A percentile compares a stretch with the other conserved stretches of the same genome.
Evolutionary conservation across 176 grass and related monocot genomes (phyloP).

Genomic region (Microstegium vimineum): DNA sequence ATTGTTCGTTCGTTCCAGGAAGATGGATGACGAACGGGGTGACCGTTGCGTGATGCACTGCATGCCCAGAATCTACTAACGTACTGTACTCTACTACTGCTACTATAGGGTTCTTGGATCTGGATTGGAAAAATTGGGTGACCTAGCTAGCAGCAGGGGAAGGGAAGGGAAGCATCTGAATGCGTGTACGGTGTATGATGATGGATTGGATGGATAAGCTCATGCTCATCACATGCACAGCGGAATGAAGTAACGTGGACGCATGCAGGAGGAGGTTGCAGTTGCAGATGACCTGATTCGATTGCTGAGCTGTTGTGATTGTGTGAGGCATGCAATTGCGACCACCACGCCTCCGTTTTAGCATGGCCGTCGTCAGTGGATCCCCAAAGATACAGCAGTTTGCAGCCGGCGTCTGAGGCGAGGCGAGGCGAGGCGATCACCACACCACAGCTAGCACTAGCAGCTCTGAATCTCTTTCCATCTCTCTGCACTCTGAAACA

Average conservation of each 20-base stretch:
- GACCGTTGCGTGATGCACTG: slow-evolving; percentile 9
- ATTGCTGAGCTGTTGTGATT: background rate
- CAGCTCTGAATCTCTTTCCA: background rate
- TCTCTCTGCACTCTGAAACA: background rate
- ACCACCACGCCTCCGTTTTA: background rate
- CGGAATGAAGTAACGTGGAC: slow-evolving; percentile 19
- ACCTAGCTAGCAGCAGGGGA: background rate
- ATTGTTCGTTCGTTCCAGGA: too few relatives aligned
- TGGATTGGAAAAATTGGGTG: background rate
- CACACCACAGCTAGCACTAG: too few relatives aligned
- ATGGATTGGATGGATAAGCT: background rate
- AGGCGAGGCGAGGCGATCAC: too few relatives aligned
- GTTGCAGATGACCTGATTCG: background rate
- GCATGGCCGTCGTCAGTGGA: background rate
- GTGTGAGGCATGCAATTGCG: background rate
- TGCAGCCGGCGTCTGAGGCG: too few relatives aligned
- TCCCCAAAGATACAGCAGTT: too few relatives aligned
- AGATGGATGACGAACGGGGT: slow-evolving; percentile 24
- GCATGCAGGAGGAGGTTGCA: background rate
- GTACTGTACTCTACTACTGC: too few relatives aligned
- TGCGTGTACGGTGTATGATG: background rate
- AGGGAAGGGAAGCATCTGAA: background rate
- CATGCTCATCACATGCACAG: background rate
- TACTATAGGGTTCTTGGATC: background rate
- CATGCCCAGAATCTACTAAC: background rate